Evolutionary conservation across 352 stramenopile genomes (phyloP).

Genomic region (Thraustochytrium striatum): DNA sequence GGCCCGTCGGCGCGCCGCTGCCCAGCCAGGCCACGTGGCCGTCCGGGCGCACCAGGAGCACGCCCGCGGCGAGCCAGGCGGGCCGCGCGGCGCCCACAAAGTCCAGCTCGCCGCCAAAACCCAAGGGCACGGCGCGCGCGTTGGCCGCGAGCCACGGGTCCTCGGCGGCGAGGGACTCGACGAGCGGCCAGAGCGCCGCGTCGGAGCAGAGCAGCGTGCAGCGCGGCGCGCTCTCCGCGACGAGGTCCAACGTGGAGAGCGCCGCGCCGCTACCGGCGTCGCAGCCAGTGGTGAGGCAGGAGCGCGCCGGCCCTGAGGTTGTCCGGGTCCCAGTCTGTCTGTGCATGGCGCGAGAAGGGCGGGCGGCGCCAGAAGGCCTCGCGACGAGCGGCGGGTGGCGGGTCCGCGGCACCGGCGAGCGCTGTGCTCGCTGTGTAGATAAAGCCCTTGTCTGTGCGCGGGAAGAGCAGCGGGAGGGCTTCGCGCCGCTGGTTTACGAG

Average conservation of each 20-base stretch:
- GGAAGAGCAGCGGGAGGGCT: constrained; percentile 26
- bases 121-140: not conserved
- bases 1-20: too few species aligned
- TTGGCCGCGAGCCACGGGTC: not conserved
- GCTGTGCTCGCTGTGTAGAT: not conserved
- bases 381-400: not conserved
- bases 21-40: constrained; percentile 67
- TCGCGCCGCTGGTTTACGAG: constrained; percentile 17
- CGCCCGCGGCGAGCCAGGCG: constrained; percentile 44
- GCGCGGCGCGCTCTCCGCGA: not conserved
- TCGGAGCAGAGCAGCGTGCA: constrained; percentile 8
- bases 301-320: not conserved
- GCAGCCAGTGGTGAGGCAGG: constrained; percentile 14
- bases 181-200: not conserved
- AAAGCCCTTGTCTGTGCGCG: constrained; percentile 36
- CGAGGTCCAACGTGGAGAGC: constrained; percentile 33
- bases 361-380: constrained; percentile 25
- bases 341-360: not conserved
- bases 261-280: too few species aligned
- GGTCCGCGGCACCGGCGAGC: not conserved
- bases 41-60: constrained; percentile 69
- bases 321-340: not conserved
- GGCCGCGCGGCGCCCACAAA: not conserved
- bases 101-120: not conserved
- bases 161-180: not conserved